Conservation (phyloP, 2,329 filamentous ascomycete species). For the Fusarium buxicola region DNA sequence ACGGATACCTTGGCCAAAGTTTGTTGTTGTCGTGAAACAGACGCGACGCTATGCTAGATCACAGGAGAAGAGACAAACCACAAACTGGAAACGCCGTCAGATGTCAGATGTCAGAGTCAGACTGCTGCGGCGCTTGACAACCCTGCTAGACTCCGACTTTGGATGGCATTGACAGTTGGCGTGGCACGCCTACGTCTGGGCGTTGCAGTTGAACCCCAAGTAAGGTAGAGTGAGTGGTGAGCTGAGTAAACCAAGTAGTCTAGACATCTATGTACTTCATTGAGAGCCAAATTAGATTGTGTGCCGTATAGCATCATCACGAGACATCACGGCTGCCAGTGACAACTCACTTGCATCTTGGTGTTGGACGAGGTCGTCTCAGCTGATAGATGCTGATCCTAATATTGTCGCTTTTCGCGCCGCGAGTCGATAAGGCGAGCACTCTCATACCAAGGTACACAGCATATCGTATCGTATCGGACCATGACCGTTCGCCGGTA, state of each 20-base stretch:
- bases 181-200: constrained; percentile 35
- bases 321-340: constrained; percentile 22
- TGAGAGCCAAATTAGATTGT: not conserved
- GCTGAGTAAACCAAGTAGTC: constrained; percentile 17
- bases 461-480: constrained; percentile 1
- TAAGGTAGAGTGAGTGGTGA: constrained; percentile 3
- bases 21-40: constrained; percentile 33
- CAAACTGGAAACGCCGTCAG: constrained; percentile 20
- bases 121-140: constrained; percentile 16
- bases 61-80: not conserved
- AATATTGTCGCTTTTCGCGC: constrained; percentile 27
- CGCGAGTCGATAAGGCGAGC: constrained; percentile 2
- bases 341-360: constrained; percentile 38
- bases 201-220: not conserved
- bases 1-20: not conserved
- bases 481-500: constrained; percentile 15
- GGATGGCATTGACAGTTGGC: constrained; percentile 37
- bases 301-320: constrained; percentile 31
- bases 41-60: constrained; percentile 13
- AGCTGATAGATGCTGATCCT: constrained; percentile 25
- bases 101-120: constrained; percentile 19
- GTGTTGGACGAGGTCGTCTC: constrained; percentile 20
- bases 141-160: constrained; percentile 14
- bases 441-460: constrained; percentile 11
- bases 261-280: not conserved